Evolutionary conservation across 495 filamentous ascomycete species (phyloP).

Genomic region (Podospora pseudoanserina): DNA sequence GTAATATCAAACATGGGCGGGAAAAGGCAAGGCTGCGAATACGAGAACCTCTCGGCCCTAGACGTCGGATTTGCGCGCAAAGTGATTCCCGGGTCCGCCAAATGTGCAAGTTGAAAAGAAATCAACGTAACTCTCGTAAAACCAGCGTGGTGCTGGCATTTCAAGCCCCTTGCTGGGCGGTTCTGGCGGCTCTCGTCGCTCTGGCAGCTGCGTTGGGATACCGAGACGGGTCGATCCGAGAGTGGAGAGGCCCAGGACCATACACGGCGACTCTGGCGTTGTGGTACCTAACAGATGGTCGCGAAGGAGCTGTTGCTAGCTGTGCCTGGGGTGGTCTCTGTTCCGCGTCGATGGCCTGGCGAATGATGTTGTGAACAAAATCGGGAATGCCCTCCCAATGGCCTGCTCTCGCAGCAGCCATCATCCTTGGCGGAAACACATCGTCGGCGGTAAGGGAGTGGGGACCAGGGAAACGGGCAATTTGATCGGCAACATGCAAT

Average conservation of each 20-base stretch:
- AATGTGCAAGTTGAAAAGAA: neutral
- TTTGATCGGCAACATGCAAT: slow-evolving; percentile 42
- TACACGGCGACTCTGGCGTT: slow-evolving; percentile 13
- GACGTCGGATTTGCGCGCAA: neutral
- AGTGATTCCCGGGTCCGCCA: neutral
- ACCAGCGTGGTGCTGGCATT: neutral
- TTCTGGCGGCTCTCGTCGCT: neutral
- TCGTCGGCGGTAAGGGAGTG: slow-evolving; percentile 32
- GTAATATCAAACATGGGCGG: neutral
- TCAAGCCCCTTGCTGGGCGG: neutral
- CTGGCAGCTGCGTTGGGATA: neutral
- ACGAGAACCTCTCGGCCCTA: neutral
- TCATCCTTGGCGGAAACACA: slow-evolving; percentile 42
- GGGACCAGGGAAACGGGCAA: slow-evolving; percentile 31
- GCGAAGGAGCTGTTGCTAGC: slow-evolving; percentile 9
- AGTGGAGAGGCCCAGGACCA: slow-evolving; percentile 13
- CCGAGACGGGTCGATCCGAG: neutral
- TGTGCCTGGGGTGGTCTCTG: slow-evolving; percentile 1
- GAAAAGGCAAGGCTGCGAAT: neutral
- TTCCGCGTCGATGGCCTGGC: slow-evolving; percentile 34
- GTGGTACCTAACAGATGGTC: slow-evolving; percentile 12
- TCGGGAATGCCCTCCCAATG: slow-evolving; percentile 52
- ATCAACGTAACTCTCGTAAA: neutral
- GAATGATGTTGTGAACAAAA: slow-evolving; percentile 45
- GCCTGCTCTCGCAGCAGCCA: slow-evolving; percentile 46